A percentile compares a stretch with the other conserved stretches of the same genome.
These are phyloP conservation scores for Pythium oligandrum DNA, from an alignment of 352 stramenopile genomes.

Conservation along the genomic window DNA sequence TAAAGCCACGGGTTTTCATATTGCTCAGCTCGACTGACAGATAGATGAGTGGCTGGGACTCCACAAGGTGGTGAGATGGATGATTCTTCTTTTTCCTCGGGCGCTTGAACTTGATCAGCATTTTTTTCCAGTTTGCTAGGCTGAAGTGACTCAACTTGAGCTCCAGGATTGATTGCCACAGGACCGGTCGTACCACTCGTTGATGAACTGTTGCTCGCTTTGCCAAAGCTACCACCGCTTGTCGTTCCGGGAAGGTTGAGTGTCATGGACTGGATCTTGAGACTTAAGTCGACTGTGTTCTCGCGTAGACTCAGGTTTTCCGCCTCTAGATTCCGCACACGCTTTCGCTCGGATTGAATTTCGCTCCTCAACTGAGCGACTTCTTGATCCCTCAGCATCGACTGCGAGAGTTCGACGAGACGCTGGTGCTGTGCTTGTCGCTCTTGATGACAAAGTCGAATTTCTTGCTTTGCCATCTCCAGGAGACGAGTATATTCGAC, in stretches of 20 bases:
- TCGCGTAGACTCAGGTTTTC: slow-evolving; percentile 53
- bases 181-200: too few relatives aligned
- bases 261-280: slow-evolving; percentile 48
- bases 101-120: too few relatives aligned
- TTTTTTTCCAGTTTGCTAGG: too few relatives aligned
- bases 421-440: slow-evolving; percentile 40
- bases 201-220: too few relatives aligned
- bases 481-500: slow-evolving; percentile 46
- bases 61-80: too few relatives aligned
- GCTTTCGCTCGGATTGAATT: slow-evolving; percentile 55
- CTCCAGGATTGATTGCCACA: too few relatives aligned
- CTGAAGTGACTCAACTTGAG: too few relatives aligned
- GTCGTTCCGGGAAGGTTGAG: slow-evolving; percentile 11
- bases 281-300: slow-evolving; percentile 9
- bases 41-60: too few relatives aligned
- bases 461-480: slow-evolving; percentile 73
- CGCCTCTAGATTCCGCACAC: slow-evolving; percentile 50
- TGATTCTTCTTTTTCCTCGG: too few relatives aligned
- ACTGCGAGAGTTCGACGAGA: slow-evolving; percentile 45
- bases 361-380: slow-evolving; percentile 44
- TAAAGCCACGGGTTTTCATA: not conserved
- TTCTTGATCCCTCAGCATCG: slow-evolving; percentile 45
- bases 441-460: slow-evolving; percentile 57
- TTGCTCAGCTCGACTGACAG: too few relatives aligned
- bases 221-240: not conserved